These are phyloP conservation scores for Fusarium setosum DNA, from an alignment of 2,329 filamentous ascomycete genomes.

Conservation along the genomic window DNA sequence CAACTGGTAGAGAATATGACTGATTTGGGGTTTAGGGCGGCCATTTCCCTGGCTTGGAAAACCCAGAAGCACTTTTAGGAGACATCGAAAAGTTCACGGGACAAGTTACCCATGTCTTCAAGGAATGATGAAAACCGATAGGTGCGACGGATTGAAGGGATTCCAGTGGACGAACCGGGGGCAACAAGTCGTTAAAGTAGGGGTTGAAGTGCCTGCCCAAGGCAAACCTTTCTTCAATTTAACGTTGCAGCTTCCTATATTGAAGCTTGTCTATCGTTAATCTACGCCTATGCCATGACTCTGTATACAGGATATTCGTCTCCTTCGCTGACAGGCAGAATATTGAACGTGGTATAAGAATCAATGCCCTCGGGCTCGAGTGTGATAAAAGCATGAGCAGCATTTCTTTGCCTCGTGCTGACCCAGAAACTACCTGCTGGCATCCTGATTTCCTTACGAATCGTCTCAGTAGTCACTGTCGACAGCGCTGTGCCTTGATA, in stretches of 20 bases:
- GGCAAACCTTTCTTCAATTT: too few relatives aligned
- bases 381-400: conserved; percentile 40
- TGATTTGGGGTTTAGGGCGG: background rate
- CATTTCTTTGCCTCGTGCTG: conserved; percentile 40
- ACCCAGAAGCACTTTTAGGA: background rate
- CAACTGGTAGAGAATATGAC: background rate
- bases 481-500: conserved; percentile 42
- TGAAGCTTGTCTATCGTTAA: too few relatives aligned
- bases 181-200: too few relatives aligned
- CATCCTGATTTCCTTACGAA: conserved; percentile 33
- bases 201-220: too few relatives aligned
- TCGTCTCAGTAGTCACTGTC: conserved; percentile 32
- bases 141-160: too few relatives aligned
- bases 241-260: too few relatives aligned
- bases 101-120: background rate
- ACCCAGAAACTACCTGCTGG: conserved; percentile 43
- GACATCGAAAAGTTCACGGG: background rate
- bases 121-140: too few relatives aligned
- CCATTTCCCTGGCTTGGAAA: background rate
- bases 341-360: conserved; percentile 40
- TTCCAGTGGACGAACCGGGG: too few relatives aligned
- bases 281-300: conserved; percentile 54
- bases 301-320: conserved; percentile 46
- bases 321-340: conserved; percentile 35
- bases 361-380: conserved; percentile 45